Base-by-base conservation (phyloP, 495 filamentous ascomycete genomes). In the Trichocladium antarcticum region DNA sequence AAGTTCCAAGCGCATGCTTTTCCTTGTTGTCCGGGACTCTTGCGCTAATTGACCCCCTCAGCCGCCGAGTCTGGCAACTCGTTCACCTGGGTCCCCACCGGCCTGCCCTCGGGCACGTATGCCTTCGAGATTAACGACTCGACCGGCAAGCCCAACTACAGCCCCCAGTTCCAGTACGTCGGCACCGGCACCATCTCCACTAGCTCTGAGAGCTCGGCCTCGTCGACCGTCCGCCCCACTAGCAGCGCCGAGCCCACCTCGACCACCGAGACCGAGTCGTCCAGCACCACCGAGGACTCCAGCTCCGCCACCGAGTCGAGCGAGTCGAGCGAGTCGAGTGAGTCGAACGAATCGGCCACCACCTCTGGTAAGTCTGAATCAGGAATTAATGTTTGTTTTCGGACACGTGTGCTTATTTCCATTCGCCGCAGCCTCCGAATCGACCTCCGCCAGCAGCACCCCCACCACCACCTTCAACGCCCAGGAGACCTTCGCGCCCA, bases 51-150 rank as follows among this genome's bases (percentile, higher is more conserved):
- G 1, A 15, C 8, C 42, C 3, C 4, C 5, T 6, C 45, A 71
- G 62, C 63, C 17, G 57, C 48, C 19, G 51, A 41, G 16, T 59
- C 60, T 40, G 64, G 56, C 29, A 45, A 34, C 41, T 60, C 58
- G 40, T 69, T 61, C 63, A 66, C 55, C 43, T 71, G 56, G 56
- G 57, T 56, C 28, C 61, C 62, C 37, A n/a, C 56, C 10, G 55
- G 50, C 42, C 27, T 60, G 12, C 53, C 68, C 47, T 59, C 65
- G 14, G 72, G 60, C 53, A 63, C 57, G 22, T 75, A 74, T 46
- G 69, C 68, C 55, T 56, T 75, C 51, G 52, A 63, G 60, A 69
- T 75, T 57, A 39, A 22, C 24, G 64, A 61, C 38, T 55, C 57
- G 31, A 59, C 39, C 27, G 45, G 24, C 21, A 57, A 62, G 16